These are phyloP conservation scores for Geosmithia putterillii DNA, from an alignment of 2,329 filamentous ascomycete species.

Conservation along the genomic window DNA sequence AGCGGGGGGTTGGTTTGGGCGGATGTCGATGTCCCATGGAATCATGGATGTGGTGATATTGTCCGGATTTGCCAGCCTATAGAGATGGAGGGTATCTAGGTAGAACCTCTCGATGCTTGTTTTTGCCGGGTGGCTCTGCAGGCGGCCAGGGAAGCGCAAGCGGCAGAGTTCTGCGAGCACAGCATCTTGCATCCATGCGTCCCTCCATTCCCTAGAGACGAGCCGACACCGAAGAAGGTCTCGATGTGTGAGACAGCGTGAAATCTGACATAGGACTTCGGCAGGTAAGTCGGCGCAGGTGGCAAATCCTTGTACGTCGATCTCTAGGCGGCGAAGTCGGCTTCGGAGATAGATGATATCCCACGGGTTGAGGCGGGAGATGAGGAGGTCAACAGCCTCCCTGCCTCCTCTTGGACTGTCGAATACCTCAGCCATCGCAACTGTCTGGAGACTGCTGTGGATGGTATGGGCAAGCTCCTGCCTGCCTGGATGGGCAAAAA, in stretches of 20 bases:
- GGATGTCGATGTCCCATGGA: background rate
- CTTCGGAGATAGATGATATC: conserved; percentile 4
- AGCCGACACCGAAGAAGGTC: conserved; percentile 2
- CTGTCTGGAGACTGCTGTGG: background rate
- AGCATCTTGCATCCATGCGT: background rate
- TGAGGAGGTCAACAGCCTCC: conserved; percentile 3
- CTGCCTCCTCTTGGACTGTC: background rate
- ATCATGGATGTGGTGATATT: background rate
- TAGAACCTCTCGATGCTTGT: background rate
- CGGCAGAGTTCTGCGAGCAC: background rate
- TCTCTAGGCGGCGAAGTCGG: background rate
- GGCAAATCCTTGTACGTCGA: background rate
- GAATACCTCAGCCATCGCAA: background rate
- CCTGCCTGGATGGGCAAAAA: too few species aligned
- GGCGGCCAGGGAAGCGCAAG: conserved; percentile 1
- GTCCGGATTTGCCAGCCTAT: background rate
- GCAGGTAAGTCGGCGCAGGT: conserved; percentile 3
- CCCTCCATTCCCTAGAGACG: conserved; percentile 5
- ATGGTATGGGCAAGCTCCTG: background rate
- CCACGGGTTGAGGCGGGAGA: conserved; percentile 3
- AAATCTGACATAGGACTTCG: conserved; percentile 3
- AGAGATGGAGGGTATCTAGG: background rate
- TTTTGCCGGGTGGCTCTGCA: background rate
- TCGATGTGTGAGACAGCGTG: background rate
- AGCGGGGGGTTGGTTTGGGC: background rate